Conservation (phyloP, 441 rosid species). For the Biscutella auriculata region DNA sequence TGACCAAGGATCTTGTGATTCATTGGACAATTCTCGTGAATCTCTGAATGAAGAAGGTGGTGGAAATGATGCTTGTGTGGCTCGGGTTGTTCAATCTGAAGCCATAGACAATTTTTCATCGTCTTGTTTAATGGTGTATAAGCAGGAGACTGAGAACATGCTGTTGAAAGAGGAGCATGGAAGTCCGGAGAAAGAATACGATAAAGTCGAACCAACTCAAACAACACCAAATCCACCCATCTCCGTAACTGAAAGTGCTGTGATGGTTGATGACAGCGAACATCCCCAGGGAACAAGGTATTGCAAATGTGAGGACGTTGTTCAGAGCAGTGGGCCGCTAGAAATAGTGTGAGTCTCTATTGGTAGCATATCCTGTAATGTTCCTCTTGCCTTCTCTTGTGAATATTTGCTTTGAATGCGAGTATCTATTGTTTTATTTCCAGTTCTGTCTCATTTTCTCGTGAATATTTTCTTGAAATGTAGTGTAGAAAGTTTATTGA, state of each 20-base stretch:
- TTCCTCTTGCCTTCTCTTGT: not conserved
- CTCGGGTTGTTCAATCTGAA: slow-evolving; percentile 16
- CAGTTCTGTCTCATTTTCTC: not conserved
- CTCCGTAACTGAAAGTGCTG: not conserved
- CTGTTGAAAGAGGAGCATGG: slow-evolving; percentile 1
- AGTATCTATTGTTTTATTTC: not conserved
- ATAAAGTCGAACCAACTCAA: not conserved
- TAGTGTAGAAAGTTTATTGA: not conserved
- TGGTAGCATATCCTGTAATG: not conserved
- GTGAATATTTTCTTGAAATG: not conserved
- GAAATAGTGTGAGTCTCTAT: slow-evolving; percentile 11
- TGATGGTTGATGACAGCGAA: slow-evolving; percentile 6
- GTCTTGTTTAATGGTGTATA: slow-evolving; percentile 10
- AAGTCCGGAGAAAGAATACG: slow-evolving; percentile 5
- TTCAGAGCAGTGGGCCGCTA: slow-evolving; percentile 3
- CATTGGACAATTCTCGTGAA: not conserved
- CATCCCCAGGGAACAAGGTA: slow-evolving; percentile 3
- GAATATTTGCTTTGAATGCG: not conserved
- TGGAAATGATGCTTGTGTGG: not conserved
- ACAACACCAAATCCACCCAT: slow-evolving; percentile 1
- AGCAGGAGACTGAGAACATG: slow-evolving; percentile 7
- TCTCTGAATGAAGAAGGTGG: slow-evolving; percentile 7
- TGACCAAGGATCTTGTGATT: slow-evolving; percentile 18
- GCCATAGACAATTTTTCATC: slow-evolving; percentile 19
- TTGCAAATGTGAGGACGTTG: not conserved